A percentile compares a stretch with the other conserved stretches of the same genome.
Conservation (phyloP, 2,329 filamentous ascomycete species). For the Apiospora pterosperma region DNA sequence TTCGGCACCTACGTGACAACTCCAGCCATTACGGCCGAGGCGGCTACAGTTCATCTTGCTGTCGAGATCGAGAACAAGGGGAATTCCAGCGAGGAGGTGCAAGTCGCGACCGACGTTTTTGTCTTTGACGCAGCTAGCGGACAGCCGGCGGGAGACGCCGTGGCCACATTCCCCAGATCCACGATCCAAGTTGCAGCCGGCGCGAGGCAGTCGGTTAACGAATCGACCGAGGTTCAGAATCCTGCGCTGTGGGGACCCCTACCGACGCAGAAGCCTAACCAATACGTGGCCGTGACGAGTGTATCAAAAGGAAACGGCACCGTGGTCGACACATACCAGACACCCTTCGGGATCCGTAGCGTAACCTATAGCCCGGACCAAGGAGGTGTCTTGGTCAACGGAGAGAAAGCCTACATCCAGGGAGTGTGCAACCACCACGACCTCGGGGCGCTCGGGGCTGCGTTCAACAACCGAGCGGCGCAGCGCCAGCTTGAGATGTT, state of each 20-base stretch:
- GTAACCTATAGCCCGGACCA: conserved; percentile 33
- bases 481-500: conserved; percentile 48
- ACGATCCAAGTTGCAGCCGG: conserved; percentile 24
- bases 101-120: conserved; percentile 38
- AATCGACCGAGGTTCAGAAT: conserved; percentile 29
- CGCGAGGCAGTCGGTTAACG: conserved; percentile 29
- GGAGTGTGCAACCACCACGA: conserved; percentile 51
- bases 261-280: conserved; percentile 41
- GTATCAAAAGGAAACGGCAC: conserved; percentile 18
- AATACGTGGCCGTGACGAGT: conserved; percentile 44
- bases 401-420: conserved; percentile 38
- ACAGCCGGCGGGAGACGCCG: conserved; percentile 20
- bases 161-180: conserved; percentile 32
- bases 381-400: conserved; percentile 44
- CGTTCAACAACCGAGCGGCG: conserved; percentile 46
- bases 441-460: conserved; percentile 45
- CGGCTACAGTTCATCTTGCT: conserved; percentile 40
- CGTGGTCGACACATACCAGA: conserved; percentile 41
- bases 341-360: conserved; percentile 46
- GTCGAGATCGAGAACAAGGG: conserved; percentile 45
- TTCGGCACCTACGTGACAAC: conserved; percentile 48
- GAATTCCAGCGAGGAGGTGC: conserved; percentile 25
- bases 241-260: conserved; percentile 47
- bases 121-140: conserved; percentile 30
- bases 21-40: conserved; percentile 37